Evolutionary conservation across 2,329 filamentous ascomycete genomes (phyloP).

Genomic region (Claviceps pusilla): DNA sequence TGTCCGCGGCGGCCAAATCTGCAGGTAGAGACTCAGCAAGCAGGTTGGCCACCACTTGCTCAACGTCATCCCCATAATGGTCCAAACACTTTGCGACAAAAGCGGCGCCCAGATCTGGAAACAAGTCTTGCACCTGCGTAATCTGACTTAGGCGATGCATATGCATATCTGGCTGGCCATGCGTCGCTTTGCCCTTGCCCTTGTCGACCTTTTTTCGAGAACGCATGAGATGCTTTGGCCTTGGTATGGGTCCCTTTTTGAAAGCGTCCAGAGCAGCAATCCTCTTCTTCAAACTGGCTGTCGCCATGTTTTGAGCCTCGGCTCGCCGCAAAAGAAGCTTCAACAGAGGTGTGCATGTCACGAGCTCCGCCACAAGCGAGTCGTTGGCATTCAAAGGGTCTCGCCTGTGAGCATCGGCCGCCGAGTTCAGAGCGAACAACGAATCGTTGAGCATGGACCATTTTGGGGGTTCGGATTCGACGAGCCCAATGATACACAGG

Average conservation of each 20-base stretch:
- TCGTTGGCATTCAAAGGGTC: conserved; percentile 43
- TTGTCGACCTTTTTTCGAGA: conserved; percentile 46
- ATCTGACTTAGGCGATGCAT: conserved; percentile 73
- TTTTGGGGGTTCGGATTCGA: conserved; percentile 51
- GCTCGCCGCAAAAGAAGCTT: conserved; percentile 43
- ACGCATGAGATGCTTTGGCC: conserved; percentile 29
- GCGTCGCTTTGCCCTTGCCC: conserved; percentile 39
- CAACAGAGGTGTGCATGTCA: conserved; percentile 66
- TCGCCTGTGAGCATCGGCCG: conserved; percentile 47
- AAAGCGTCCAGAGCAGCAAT: conserved; percentile 46
- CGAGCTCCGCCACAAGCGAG: conserved; percentile 66
- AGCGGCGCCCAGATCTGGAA: conserved; percentile 69
- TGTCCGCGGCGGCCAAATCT: conserved; percentile 49
- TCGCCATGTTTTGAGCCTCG: conserved; percentile 32
- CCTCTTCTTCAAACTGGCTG: conserved; percentile 42
- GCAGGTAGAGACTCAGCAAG: conserved; percentile 62
- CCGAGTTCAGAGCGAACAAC: conserved; percentile 63
- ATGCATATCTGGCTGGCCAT: conserved; percentile 38
- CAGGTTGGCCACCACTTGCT: conserved; percentile 67
- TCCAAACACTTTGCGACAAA: conserved; percentile 71
- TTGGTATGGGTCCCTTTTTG: conserved; percentile 37
- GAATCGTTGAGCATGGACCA: conserved; percentile 67
- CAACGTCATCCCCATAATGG: conserved; percentile 61
- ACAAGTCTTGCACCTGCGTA: conserved; percentile 83
- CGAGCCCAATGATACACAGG: conserved; percentile 56